These are phyloP conservation scores for Capronia epimyces DNA, from an alignment of 2,329 filamentous ascomycete species.

Conservation along the genomic window DNA sequence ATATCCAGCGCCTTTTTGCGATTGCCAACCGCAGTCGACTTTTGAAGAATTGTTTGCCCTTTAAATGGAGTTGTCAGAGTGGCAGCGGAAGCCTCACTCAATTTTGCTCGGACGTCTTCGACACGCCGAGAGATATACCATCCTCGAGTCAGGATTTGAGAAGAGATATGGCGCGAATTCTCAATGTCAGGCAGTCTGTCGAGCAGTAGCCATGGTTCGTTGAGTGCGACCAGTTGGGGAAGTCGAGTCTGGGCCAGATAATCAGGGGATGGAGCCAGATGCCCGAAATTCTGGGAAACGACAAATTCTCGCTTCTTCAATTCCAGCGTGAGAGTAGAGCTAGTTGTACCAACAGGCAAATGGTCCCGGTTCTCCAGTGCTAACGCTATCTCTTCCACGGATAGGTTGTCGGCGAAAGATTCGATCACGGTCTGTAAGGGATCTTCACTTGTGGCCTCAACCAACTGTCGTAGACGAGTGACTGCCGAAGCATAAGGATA, in stretches of 20 bases:
- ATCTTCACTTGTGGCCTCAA: background rate
- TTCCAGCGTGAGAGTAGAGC: slow-evolving; percentile 2
- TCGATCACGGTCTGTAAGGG: slow-evolving; percentile 4
- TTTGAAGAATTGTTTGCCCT: slow-evolving; percentile 15
- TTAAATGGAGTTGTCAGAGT: slow-evolving; percentile 2
- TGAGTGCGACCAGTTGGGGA: slow-evolving; percentile 10
- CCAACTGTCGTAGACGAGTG: slow-evolving; percentile 19
- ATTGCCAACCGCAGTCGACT: slow-evolving; percentile 3
- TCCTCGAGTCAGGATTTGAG: slow-evolving; percentile 8
- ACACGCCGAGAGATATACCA: slow-evolving; percentile 14
- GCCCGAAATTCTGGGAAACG: background rate
- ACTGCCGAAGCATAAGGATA: slow-evolving; percentile 21
- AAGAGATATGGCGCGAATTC: background rate
- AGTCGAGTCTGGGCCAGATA: background rate
- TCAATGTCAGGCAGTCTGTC: background rate
- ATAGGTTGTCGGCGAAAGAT: slow-evolving; percentile 17
- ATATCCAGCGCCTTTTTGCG: background rate
- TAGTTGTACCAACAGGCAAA: background rate
- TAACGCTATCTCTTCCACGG: slow-evolving; percentile 11
- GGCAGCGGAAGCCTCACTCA: slow-evolving; percentile 3
- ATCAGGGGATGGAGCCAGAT: background rate
- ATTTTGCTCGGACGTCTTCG: slow-evolving; percentile 2
- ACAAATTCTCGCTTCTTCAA: slow-evolving; percentile 1
- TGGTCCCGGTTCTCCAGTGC: background rate
- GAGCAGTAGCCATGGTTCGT: slow-evolving; percentile 17